These are phyloP conservation scores for Tuber melanosporum DNA, from an alignment of 495 filamentous ascomycete species.

Conservation along the genomic window DNA sequence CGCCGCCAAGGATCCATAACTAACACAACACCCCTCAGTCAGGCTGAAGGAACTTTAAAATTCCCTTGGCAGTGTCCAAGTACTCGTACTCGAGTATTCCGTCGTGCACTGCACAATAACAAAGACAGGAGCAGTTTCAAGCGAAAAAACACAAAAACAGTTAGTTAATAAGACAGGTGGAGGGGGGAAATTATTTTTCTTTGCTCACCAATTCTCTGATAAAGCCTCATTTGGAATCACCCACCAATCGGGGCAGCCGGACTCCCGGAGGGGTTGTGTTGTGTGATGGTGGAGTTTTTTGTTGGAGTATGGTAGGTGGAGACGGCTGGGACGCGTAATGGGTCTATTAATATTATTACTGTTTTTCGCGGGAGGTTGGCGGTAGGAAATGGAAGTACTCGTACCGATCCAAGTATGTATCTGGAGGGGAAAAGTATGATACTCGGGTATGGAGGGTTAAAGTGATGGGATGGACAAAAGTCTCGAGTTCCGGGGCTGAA, in stretches of 20 bases:
- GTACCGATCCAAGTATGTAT: no score
- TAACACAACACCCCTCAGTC: no score
- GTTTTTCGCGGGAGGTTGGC: background rate
- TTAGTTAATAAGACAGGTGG: no score
- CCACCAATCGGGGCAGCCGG: background rate
- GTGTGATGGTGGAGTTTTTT: background rate
- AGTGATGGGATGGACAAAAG: no score
- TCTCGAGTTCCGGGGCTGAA: no score
- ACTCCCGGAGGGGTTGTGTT: background rate
- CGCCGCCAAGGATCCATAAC: no score
- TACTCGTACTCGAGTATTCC: no score
- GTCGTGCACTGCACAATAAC: no score
- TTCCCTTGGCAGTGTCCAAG: no score
- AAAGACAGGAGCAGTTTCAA: background rate
- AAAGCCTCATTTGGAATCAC: background rate
- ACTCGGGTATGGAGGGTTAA: no score
- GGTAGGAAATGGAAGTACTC: background rate
- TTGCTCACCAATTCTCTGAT: background rate
- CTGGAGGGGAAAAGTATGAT: no score
- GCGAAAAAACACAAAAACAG: background rate
- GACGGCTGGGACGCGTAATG: background rate
- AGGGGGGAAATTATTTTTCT: background rate
- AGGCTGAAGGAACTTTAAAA: no score
- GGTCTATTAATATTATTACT: background rate
- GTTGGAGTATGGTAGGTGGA: background rate